Conservation (phyloP, 495 filamentous ascomycete genomes). For the Parmelia sp. region DNA sequence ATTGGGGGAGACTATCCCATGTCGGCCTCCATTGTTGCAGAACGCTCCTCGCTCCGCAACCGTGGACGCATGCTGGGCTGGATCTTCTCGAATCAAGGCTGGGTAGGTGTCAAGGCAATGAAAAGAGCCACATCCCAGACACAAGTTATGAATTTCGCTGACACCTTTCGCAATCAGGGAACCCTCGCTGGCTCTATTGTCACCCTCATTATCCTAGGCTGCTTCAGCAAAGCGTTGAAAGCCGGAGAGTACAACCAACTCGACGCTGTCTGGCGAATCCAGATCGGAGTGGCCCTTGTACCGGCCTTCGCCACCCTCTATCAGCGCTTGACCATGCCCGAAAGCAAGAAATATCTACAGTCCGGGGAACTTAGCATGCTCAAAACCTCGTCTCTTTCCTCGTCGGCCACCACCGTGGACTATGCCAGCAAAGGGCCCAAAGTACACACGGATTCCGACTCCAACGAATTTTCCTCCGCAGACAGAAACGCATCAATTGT, state of each 20-base stretch:
- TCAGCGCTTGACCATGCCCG: conserved; percentile 84
- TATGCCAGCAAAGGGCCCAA: conserved; percentile 46
- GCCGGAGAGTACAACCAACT: conserved; percentile 51
- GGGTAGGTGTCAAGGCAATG: conserved; percentile 46
- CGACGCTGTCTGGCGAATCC: conserved; percentile 73
- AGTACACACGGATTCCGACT: not conserved
- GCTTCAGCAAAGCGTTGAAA: conserved; percentile 64
- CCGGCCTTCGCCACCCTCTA: conserved; percentile 72
- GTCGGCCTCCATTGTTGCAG: conserved; percentile 59
- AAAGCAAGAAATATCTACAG: conserved; percentile 59
- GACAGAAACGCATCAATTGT: conserved; percentile 49
- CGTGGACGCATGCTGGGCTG: conserved; percentile 84
- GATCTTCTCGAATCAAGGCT: conserved; percentile 82
- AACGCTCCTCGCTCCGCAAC: conserved; percentile 59
- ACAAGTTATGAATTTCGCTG: no score
- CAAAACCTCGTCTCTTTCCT: conserved; percentile 39
- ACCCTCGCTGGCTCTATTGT: conserved; percentile 58
- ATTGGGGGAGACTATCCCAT: conserved; percentile 87
- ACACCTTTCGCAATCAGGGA: not conserved
- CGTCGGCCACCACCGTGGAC: conserved; percentile 64
- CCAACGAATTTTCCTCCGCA: conserved; percentile 34
- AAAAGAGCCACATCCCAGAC: no score
- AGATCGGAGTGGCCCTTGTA: conserved; percentile 75
- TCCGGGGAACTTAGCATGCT: conserved; percentile 49
- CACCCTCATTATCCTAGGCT: conserved; percentile 61